These are phyloP conservation scores for Neoarthrinium moseri DNA, from an alignment of 2,329 filamentous ascomycete species.

Conservation along the genomic window DNA sequence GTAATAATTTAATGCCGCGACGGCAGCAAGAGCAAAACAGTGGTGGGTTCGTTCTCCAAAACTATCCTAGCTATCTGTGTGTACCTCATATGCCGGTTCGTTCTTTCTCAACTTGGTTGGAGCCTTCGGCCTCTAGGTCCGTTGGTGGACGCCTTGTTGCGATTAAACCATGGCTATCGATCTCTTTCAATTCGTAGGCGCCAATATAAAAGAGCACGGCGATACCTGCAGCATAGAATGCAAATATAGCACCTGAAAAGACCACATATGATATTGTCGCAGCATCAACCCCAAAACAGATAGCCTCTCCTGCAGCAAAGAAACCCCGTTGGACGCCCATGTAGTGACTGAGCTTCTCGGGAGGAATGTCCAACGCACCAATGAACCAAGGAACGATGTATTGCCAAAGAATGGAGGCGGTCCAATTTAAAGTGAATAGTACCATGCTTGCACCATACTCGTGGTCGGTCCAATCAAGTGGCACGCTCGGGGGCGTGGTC, in stretches of 20 bases:
- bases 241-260: constrained; percentile 6
- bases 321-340: constrained; percentile 7
- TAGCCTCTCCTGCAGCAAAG: constrained; percentile 5
- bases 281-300: constrained; percentile 5
- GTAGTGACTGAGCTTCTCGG: constrained; percentile 2
- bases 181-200: background rate
- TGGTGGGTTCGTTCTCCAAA: too few relatives aligned
- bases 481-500: background rate
- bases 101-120: too few relatives aligned
- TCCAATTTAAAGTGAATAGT: constrained; percentile 5
- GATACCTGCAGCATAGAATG: constrained; percentile 1
- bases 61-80: too few relatives aligned
- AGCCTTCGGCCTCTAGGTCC: too few relatives aligned
- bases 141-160: too few relatives aligned
- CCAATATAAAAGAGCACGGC: background rate
- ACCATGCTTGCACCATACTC: background rate
- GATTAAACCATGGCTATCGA: too few relatives aligned
- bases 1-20: too few relatives aligned
- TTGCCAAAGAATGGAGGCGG: constrained; percentile 3
- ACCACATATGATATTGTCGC: constrained; percentile 1
- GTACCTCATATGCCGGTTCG: too few relatives aligned
- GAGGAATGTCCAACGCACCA: constrained; percentile 1
- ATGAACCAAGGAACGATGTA: constrained; percentile 6
- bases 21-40: too few relatives aligned
- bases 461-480: constrained; percentile 1